Evolutionary conservation across 1,284 basidiomycete species (phyloP).

Genomic region (Ganoderma lingzhi): DNA sequence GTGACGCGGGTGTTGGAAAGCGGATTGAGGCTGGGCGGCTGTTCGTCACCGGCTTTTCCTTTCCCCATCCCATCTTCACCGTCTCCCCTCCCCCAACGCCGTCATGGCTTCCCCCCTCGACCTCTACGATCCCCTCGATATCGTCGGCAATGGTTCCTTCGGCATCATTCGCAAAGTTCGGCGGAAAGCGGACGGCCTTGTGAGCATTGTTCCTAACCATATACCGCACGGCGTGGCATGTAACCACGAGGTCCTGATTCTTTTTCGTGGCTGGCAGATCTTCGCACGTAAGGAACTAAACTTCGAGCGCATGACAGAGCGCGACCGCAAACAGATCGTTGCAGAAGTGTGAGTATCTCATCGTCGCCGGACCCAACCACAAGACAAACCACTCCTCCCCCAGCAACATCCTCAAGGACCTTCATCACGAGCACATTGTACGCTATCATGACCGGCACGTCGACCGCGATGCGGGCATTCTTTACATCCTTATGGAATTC

Average conservation of each 20-base stretch:
- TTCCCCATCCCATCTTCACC: constrained; percentile 6
- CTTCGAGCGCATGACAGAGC: constrained; percentile 93
- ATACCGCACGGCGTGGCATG: constrained; percentile 49
- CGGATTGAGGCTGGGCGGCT: constrained; percentile 10
- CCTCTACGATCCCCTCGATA: constrained; percentile 86
- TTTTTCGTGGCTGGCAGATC: constrained; percentile 53
- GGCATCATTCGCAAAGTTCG: constrained; percentile 95
- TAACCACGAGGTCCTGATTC: constrained; percentile 7
- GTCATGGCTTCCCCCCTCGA: constrained; percentile 61
- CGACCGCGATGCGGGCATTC: constrained; percentile 89
- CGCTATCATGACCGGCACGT: constrained; percentile 92
- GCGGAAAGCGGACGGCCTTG: constrained; percentile 85
- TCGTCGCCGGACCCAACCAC: constrained; percentile 8
- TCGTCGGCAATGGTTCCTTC: constrained; percentile 98
- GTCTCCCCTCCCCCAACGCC: constrained; percentile 3
- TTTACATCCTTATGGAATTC: constrained; percentile 97
- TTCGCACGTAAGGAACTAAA: constrained; percentile 96
- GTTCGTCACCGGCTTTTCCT: constrained; percentile 10
- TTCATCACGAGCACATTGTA: constrained; percentile 95
- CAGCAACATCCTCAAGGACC: constrained; percentile 95
- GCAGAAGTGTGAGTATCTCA: constrained; percentile 88
- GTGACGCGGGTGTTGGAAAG: constrained; percentile 19
- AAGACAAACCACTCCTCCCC: constrained; percentile 10
- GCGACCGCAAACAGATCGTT: constrained; percentile 93
- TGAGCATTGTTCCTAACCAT: constrained; percentile 58